These are phyloP conservation scores for Solanum appendiculatum DNA, from an alignment of 257 asterid species.

Conservation along the genomic window DNA sequence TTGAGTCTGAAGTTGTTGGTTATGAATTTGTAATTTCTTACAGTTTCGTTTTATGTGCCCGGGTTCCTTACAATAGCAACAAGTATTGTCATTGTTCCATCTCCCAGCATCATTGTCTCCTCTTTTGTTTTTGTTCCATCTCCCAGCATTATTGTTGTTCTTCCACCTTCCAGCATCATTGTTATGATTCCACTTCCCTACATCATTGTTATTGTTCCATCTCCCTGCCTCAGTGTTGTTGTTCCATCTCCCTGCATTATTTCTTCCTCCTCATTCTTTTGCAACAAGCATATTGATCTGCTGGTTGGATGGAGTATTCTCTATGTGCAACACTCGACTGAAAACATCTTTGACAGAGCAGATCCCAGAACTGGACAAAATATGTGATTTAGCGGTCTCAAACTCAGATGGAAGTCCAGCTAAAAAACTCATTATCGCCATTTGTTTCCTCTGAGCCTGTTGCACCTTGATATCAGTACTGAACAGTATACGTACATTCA, in stretches of 20 bases:
- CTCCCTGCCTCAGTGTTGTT: background rate
- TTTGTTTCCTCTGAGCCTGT: background rate
- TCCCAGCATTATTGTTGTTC: background rate
- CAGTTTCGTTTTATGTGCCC: background rate
- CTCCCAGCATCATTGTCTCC: background rate
- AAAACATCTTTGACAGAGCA: background rate
- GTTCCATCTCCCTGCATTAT: background rate
- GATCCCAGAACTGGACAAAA: background rate
- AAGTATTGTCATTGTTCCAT: background rate
- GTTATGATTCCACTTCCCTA: background rate
- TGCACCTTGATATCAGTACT: background rate
- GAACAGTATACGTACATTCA: too few relatives aligned
- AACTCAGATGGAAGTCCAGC: too few relatives aligned
- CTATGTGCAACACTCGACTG: too few relatives aligned
- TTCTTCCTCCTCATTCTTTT: background rate
- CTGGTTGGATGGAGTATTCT: too few relatives aligned
- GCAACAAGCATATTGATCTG: background rate
- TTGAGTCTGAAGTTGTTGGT: background rate
- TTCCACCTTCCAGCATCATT: background rate
- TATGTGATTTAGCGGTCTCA: background rate
- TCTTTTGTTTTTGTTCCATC: background rate
- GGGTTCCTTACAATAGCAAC: background rate
- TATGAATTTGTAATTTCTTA: background rate
- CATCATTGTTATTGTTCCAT: background rate
- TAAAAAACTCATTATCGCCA: background rate